Evolutionary conservation across 257 asterid genomes (phyloP).

Genomic region (Ophiorrhiza pumila): DNA sequence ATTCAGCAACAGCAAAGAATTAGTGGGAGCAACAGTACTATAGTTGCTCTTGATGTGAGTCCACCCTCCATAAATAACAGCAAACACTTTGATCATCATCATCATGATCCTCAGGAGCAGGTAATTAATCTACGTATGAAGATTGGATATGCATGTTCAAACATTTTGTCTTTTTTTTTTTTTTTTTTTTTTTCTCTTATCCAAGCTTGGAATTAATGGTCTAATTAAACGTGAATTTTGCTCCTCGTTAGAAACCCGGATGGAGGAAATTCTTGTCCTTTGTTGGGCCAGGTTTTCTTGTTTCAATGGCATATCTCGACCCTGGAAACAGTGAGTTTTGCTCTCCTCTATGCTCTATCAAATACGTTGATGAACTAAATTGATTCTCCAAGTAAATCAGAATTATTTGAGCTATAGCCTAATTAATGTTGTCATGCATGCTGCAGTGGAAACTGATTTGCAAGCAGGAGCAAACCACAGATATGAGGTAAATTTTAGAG

Average conservation of each 20-base stretch:
- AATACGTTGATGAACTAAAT: no score
- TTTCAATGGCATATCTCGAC: constrained; percentile 87
- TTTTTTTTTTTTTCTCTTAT: no score
- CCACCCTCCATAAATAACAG: constrained; percentile 31
- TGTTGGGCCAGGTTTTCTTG: constrained; percentile 93
- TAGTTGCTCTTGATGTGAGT: constrained; percentile 33
- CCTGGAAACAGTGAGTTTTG: constrained; percentile 73
- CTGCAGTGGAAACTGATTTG: constrained; percentile 84
- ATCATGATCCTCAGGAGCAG: constrained; percentile 2
- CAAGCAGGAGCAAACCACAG: constrained; percentile 90
- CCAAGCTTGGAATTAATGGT: no score
- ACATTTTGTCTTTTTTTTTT: not conserved
- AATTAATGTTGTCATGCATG: not conserved
- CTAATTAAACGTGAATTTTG: no score
- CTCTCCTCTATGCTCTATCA: no score
- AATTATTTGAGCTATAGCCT: not conserved
- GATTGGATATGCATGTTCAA: not conserved
- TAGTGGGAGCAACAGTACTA: constrained; percentile 44
- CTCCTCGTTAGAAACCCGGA: constrained; percentile 58
- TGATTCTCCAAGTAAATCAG: no score
- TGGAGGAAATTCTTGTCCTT: constrained; percentile 67
- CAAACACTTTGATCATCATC: constrained; percentile 20
- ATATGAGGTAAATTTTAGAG: constrained; percentile 46
- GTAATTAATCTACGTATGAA: not conserved
- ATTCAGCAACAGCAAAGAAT: constrained; percentile 25